phyloP scores from a whole-genome alignment of 2,329 filamentous ascomycete species.

The Lecanicillium sp. region DNA sequence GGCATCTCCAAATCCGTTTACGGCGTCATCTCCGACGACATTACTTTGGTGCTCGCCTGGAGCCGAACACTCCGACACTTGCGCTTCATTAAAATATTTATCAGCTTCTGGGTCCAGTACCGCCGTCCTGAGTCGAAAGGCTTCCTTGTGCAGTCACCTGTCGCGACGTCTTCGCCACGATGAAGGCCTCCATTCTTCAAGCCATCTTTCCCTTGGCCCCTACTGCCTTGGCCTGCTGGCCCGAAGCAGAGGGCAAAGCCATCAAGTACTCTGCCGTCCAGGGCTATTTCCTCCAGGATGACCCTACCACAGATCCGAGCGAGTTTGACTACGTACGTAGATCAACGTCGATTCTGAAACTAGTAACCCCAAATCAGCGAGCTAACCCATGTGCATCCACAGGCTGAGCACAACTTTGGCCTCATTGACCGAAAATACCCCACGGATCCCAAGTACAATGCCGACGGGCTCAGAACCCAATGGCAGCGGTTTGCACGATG shows the following conservation, averaged over 20 bases:
- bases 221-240: slow-evolving; percentile 20
- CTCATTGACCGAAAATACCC: slow-evolving; percentile 55
- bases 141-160: background rate
- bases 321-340: slow-evolving; percentile 57
- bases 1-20: background rate
- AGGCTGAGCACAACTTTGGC: slow-evolving; percentile 57
- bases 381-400: too few species aligned
- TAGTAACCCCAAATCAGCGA: background rate
- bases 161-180: slow-evolving; percentile 8
- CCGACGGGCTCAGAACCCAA: slow-evolving; percentile 38
- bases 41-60: background rate
- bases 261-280: slow-evolving; percentile 52
- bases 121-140: too few species aligned
- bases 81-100: too few species aligned
- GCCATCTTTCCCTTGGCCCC: slow-evolving; percentile 20
- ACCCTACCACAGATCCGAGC: slow-evolving; percentile 42
- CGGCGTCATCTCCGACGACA: background rate
- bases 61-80: too few species aligned
- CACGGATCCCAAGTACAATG: slow-evolving; percentile 36
- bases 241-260: slow-evolving; percentile 25
- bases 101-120: background rate
- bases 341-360: background rate
- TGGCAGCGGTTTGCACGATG: slow-evolving; percentile 58
- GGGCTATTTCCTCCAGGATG: slow-evolving; percentile 58
- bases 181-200: slow-evolving; percentile 24